Base-by-base conservation (phyloP, 1,139 yeast genomes). In the Debaryomyces psychrophilus region DNA sequence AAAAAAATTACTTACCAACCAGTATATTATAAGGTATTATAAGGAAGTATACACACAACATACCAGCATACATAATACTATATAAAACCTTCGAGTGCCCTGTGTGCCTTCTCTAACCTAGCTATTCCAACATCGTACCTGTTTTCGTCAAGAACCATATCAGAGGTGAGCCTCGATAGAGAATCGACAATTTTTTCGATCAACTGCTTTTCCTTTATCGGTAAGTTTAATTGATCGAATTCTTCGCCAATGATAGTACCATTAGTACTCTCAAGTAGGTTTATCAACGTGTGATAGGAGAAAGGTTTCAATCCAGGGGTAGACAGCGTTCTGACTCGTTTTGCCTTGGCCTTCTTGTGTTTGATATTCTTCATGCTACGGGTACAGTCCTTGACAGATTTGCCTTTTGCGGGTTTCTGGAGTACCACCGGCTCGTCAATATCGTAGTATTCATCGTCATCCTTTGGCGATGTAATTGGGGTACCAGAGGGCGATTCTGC, bases 131-230 rank as follows among this genome's bases (percentile, higher is more conserved):
- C 87, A 23, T 85, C 85, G 51, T 87, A 83, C 57, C 95, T 79
- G 29, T 81, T 82, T 36, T 87, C 88, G 64, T 92, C 96, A 45
- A 88, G 65, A 45, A 89, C 85, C 88, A 92, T 90, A 61, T 90
- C 97, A 47, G 92, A 88, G 3, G 96, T 89, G 50, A 92, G 76
- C 56, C 95, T 76, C 18, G 95, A 85, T 47, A 92, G 71, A 1
- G 95, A 85, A 58, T 90, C 96, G 4, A 92, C 87, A 41, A 92
- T 82, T 64, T 89, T 85, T 61, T 90, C 97, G 43, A 92, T 75
- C 44, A 90, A 72, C 54, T 82, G 86, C 54, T 87, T 87, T 61
- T 90, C 97, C 51, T 85, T 85, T 0, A 79, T 68, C 2, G 95
- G 92, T 50, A 90, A 74, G 41, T 87, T 88, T 50, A 90, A 68